These are phyloP conservation scores for Calendula officinalis DNA, from an alignment of 129 eudicot species.

Conservation along the genomic window DNA sequence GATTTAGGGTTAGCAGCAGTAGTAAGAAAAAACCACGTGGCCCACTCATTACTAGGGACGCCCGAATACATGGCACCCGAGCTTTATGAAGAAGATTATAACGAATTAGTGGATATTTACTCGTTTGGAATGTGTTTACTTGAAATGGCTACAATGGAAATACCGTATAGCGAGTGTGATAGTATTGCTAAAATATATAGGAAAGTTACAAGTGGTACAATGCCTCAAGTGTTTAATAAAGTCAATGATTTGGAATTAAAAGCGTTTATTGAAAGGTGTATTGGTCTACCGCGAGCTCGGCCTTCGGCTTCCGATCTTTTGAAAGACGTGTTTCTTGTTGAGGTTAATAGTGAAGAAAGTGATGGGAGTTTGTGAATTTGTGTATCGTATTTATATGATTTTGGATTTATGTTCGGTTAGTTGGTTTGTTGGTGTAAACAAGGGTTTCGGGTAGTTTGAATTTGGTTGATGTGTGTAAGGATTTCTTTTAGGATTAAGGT, in stretches of 20 bases:
- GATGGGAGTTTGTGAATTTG: constrained; percentile 20
- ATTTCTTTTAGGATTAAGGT: background rate
- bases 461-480: constrained; percentile 5
- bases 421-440: background rate
- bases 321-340: constrained; percentile 62
- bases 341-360: constrained; percentile 23
- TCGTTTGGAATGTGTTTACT: constrained; percentile 91
- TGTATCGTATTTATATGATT: constrained; percentile 12
- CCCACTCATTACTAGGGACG: constrained; percentile 73
- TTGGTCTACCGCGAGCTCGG: constrained; percentile 59
- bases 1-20: constrained; percentile 72
- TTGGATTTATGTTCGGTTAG: constrained; percentile 3
- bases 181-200: constrained; percentile 65
- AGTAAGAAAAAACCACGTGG: constrained; percentile 69
- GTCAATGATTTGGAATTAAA: constrained; percentile 55
- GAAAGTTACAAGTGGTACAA: constrained; percentile 59
- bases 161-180: constrained; percentile 75
- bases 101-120: constrained; percentile 69
- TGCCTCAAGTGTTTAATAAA: constrained; percentile 60
- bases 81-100: constrained; percentile 75
- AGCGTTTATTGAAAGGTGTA: constrained; percentile 65
- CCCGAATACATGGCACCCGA: constrained; percentile 90
- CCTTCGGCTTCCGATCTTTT: constrained; percentile 73
- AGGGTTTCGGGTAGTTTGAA: constrained; percentile 15
- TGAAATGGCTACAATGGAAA: constrained; percentile 83